A percentile compares a stretch with the other conserved stretches of the same genome.
These are phyloP conservation scores for Amaranthus hypochondriacus DNA, from an alignment of 148 eudicot species.

Conservation along the genomic window DNA sequence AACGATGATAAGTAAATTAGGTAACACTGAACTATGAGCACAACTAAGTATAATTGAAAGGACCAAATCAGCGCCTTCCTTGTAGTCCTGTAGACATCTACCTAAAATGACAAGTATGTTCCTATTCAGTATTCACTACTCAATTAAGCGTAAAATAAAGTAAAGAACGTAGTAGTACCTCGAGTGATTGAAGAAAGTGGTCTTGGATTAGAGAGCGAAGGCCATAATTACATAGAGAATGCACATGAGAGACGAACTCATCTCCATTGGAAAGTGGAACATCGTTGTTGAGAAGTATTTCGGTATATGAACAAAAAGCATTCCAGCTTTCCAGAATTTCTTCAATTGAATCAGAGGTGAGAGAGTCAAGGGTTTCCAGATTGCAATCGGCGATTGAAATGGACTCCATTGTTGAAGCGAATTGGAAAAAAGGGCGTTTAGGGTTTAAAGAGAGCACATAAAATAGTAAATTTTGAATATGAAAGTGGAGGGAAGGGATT, in stretches of 20 bases:
- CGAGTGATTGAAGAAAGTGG: constrained; percentile 58
- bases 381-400: constrained; percentile 36
- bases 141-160: too few relatives aligned
- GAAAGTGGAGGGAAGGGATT: too few relatives aligned
- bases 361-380: constrained; percentile 46
- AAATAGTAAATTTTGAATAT: too few relatives aligned
- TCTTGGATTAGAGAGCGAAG: constrained; percentile 49
- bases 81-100: too few relatives aligned
- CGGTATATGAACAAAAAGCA: constrained; percentile 51
- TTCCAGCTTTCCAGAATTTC: constrained; percentile 62
- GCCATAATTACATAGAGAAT: constrained; percentile 46
- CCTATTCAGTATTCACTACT: too few relatives aligned
- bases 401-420: constrained; percentile 17
- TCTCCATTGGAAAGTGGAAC: constrained; percentile 38
- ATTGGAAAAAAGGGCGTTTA: constrained; percentile 10
- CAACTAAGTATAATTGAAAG: too few relatives aligned
- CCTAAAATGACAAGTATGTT: too few relatives aligned
- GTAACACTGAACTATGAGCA: too few relatives aligned
- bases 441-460: constrained; percentile 4
- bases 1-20: too few relatives aligned
- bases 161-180: constrained; percentile 34
- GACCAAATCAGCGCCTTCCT: too few relatives aligned
- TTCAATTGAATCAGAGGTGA: constrained; percentile 33
- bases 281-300: constrained; percentile 39
- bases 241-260: constrained; percentile 38